A percentile compares a stretch with the other conserved stretches of the same genome.
Conservation (phyloP, 352 stramenopile genomes). For the Blastocystis hominis region DNA sequence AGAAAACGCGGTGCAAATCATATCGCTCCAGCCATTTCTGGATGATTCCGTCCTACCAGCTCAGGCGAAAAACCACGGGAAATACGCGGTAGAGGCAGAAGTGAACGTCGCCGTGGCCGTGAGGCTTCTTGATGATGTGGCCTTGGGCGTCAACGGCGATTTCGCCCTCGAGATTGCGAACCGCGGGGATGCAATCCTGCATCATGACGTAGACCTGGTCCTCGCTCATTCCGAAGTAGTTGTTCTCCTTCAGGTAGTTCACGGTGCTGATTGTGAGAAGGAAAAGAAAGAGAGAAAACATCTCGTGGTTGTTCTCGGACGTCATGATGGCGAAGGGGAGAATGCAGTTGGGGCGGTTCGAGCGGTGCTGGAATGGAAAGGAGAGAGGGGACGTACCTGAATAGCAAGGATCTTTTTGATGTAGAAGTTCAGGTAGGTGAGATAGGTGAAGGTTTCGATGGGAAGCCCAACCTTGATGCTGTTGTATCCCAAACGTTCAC, state of each 20-base stretch:
- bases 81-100: slow-evolving; percentile 73
- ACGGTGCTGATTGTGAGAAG: slow-evolving; percentile 65
- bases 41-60: slow-evolving; percentile 62
- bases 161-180: slow-evolving; percentile 72
- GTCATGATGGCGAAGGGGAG: slow-evolving; percentile 94
- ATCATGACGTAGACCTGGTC: slow-evolving; percentile 86
- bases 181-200: slow-evolving; percentile 86
- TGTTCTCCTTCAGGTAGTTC: slow-evolving; percentile 75
- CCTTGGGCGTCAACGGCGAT: slow-evolving; percentile 69
- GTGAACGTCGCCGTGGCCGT: slow-evolving; percentile 95
- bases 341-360: slow-evolving; percentile 52
- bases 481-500: slow-evolving; percentile 86
- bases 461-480: slow-evolving; percentile 89
- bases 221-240: slow-evolving; percentile 82
- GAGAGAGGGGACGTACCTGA: slow-evolving; percentile 65
- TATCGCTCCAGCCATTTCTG: slow-evolving; percentile 66
- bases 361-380: background rate
- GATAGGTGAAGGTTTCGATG: slow-evolving; percentile 78
- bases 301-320: slow-evolving; percentile 82
- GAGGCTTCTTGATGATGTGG: slow-evolving; percentile 76
- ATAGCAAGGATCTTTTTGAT: slow-evolving; percentile 83
- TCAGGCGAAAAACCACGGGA: background rate
- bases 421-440: slow-evolving; percentile 82
- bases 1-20: slow-evolving; percentile 78
- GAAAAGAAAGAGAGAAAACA: background rate